Conservation (phyloP, 1,284 basidiomycete genomes). For the Sanghuangporus sanghuang region DNA sequence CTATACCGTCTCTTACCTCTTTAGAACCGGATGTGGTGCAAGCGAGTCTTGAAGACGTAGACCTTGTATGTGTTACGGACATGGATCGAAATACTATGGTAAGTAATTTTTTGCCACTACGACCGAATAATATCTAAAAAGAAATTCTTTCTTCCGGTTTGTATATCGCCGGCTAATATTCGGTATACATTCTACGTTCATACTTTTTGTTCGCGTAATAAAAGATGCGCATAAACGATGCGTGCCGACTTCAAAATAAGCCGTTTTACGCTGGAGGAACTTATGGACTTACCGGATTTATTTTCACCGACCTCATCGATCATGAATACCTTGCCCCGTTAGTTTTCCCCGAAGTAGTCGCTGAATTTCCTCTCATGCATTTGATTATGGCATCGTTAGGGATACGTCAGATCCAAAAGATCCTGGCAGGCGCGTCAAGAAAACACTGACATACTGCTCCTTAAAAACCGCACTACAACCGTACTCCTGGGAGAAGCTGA, state of each 20-base stretch:
- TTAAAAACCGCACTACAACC: constrained; percentile 58
- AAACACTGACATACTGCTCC: constrained; percentile 60
- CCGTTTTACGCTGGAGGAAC: constrained; percentile 87
- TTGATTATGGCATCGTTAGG: constrained; percentile 18
- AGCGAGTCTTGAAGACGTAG: constrained; percentile 55
- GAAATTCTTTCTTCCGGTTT: background rate
- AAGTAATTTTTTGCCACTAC: background rate
- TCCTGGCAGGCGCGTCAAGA: constrained; percentile 58
- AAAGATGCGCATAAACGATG: constrained; percentile 74
- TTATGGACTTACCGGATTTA: constrained; percentile 90
- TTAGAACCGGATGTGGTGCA: constrained; percentile 50
- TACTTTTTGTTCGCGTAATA: background rate
- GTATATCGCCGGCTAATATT: background rate
- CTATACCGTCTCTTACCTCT: constrained; percentile 6
- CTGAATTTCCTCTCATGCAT: constrained; percentile 7
- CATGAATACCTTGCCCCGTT: constrained; percentile 85
- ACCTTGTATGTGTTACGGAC: constrained; percentile 84
- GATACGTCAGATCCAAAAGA: constrained; percentile 44
- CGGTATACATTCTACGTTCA: background rate
- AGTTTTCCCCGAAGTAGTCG: constrained; percentile 28
- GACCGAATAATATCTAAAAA: background rate
- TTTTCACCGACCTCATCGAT: constrained; percentile 87
- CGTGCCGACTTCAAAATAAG: constrained; percentile 64
- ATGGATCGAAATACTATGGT: constrained; percentile 46
- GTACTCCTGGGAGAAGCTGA: constrained; percentile 63